These are phyloP conservation scores for Myrica gale DNA, from an alignment of 306 rosid species.

Conservation along the genomic window DNA sequence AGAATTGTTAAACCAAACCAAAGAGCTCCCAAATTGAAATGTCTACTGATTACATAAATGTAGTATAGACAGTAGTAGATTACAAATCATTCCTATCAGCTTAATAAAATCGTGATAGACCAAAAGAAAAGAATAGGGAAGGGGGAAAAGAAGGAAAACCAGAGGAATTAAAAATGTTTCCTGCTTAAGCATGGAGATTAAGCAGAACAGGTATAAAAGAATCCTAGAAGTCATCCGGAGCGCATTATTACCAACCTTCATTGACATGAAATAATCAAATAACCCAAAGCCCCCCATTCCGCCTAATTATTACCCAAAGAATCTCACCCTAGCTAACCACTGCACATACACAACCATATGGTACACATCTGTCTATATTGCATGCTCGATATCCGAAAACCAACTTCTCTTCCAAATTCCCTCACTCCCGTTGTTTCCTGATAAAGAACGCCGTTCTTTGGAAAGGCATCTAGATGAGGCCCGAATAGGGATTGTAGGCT, in stretches of 20 bases:
- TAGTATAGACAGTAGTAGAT: conserved; percentile 37
- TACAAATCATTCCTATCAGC: conserved; percentile 54
- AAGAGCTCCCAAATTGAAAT: conserved; percentile 23
- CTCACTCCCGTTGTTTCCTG: conserved; percentile 25
- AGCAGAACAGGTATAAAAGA: conserved; percentile 53
- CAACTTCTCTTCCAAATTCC: conserved; percentile 17
- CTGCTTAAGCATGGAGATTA: conserved; percentile 41
- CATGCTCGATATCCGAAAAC: conserved; percentile 30
- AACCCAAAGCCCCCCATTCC: conserved; percentile 52
- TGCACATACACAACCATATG: conserved; percentile 72
- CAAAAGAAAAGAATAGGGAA: not conserved
- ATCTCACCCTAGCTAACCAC: conserved; percentile 76
- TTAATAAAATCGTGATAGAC: conserved; percentile 17
- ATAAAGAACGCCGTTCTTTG: conserved; percentile 25
- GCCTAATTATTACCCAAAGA: conserved; percentile 74
- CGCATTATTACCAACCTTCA: conserved; percentile 53
- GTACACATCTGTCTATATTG: conserved; percentile 57
- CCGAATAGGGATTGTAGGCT: conserved; percentile 80
- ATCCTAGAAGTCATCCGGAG: conserved; percentile 36
- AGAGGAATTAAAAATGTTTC: conserved; percentile 21
- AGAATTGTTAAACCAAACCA: conserved; percentile 7
- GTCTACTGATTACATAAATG: conserved; percentile 42
- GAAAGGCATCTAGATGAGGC: conserved; percentile 55
- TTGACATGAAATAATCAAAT: conserved; percentile 54
- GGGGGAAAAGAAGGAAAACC: not conserved